Base-by-base conservation (phyloP, 805 yeast genomes). In the Candida tibetensis region DNA sequence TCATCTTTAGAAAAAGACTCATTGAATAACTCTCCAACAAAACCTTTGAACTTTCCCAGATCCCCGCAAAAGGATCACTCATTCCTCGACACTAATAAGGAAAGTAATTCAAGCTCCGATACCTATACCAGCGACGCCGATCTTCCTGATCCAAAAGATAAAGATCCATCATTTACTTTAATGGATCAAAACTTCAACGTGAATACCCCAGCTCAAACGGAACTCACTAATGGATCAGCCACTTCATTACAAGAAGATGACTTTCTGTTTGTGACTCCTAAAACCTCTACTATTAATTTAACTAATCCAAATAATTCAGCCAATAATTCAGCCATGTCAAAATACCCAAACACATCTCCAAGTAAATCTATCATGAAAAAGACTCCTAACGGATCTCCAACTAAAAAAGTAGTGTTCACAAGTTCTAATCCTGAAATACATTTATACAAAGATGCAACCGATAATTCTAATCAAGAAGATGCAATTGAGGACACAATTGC, bases 31-130 rank as follows among this genome's bases (percentile, higher is more conserved):
- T 56, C 63, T 4, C 69, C 68, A 13, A 56, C 60, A 5, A 62
- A 62, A 37, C 68, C 70, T 6, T 52, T 63, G 17, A 58, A 58
- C 22, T 60, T 54, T 38, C 59, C 58, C 18, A 42, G 47, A 21
- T 32, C 39, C 27, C 22, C 42, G 19, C 32, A 16, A 36, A 25
- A 40, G 34, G 26, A 35, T 31, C 17, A 37, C 17, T 33, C 17
- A 23, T 32, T 28, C 16, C 15, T 28, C 23, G 43, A 40, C 19
- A 30, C 39, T n/a, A 31, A 39, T 28, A 55, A 53, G 33, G 71
- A 65, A 32, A 58, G 58, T 39, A 64, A 61, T 44, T 68, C 73
- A 5, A 57, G 66, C 36, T 62, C 72, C 3, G 74, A 69, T 36
- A 69, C 74, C 6, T 68, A 56, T 32, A 64, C 63, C 14, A 64